phyloP scores from a whole-genome alignment of 83 land plant genomes.

The Larix sibirica region DNA sequence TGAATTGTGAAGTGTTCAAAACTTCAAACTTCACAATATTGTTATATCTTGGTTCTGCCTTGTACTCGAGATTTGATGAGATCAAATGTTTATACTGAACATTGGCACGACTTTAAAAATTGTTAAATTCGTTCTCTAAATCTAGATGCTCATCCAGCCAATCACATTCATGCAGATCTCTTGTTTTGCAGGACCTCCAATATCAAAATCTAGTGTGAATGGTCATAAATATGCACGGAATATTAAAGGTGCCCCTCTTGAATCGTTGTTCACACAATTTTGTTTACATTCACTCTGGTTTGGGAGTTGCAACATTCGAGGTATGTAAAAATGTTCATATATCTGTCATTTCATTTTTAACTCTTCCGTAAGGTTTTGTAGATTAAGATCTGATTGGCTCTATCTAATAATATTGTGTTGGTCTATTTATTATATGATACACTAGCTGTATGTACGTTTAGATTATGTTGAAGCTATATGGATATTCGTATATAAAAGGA shows the following conservation, averaged over 20 bases:
- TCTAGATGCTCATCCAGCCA: background rate
- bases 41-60: background rate
- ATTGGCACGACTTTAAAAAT: background rate
- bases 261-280: conserved; percentile 90
- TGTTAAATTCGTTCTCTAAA: background rate
- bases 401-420: background rate
- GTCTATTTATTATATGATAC: background rate
- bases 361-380: background rate
- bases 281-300: conserved; percentile 94
- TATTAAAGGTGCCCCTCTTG: conserved; percentile 90
- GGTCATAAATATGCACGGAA: conserved; percentile 55
- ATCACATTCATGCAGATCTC: background rate
- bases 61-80: no score
- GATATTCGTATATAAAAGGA: background rate
- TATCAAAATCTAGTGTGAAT: conserved; percentile 25
- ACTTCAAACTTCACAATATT: background rate
- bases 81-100: background rate
- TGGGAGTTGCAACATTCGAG: conserved; percentile 93
- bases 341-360: background rate
- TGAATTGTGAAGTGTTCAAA: background rate
- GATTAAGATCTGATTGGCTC: background rate
- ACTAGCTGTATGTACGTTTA: background rate
- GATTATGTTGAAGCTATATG: background rate
- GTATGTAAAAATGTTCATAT: conserved; percentile 29
- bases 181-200: conserved; percentile 34